Base-by-base conservation (phyloP, 495 filamentous ascomycete species). In the Aspergillus nanangensis region DNA sequence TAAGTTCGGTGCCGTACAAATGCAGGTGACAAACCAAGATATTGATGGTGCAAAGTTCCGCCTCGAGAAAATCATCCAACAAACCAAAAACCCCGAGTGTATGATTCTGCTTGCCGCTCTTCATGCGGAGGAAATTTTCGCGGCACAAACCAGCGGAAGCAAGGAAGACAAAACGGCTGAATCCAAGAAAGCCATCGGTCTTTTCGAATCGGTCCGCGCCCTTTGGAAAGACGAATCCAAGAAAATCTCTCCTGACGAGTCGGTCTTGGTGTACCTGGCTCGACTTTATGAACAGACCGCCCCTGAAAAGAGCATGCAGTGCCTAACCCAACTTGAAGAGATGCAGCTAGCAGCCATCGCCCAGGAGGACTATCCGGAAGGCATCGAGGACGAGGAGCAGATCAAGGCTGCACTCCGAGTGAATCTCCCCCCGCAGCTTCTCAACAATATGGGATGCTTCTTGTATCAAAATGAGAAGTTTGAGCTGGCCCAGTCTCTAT, bases 391-490 rank as follows among this genome's bases (percentile, higher is more conserved):
- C 35, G 75, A 78, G 25, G 74, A 77, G n/a, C 72, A 78, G 21
- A 54, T 78, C 20, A 78, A 77, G 42, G 69, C 72, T 23, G 69
- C 68, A 20, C 71, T 93, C 24, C 81, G 88, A 25, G 82, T 90
- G 59, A 70, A 81, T 47, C 70, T 97, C 0, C 86, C 90, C 4
- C 90, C 94, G 2, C 90, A 96, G 62, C 73, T 98, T 1, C 80
- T 96, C 33, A 97, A 96, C 72, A 97, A 98, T 57, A 94, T 98
- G 62, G 93, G 88, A 3, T 93, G 88, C 61, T 95, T 97, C 70
- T 78, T 94, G 50, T 97, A 87, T 53, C 88, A 94, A 53, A 72
- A 78, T 0, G 94, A 94, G 54, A 90, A 88, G 53, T 83, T 87
- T 49, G 79, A 83, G 17, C 70, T 78, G 38, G 91, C 94, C n/a